Conservation (phyloP, 495 filamentous ascomycete species). For the Xylaria cubensis region DNA sequence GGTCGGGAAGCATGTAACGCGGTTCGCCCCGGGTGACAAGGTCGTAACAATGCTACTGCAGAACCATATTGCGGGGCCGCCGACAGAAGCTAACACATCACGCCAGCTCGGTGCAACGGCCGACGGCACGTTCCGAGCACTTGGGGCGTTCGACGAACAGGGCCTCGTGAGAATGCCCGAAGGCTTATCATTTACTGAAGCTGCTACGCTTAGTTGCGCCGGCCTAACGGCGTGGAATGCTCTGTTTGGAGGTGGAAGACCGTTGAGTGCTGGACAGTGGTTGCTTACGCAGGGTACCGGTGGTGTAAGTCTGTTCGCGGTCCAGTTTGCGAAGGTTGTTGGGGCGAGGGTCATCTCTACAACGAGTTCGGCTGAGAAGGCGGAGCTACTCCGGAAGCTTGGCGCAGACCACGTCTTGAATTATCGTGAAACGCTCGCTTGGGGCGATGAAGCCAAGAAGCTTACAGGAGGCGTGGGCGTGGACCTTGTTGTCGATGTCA, state of each 20-base stretch:
- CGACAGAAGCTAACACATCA: not conserved
- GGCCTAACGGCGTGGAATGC: conserved; percentile 1
- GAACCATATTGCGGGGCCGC: not conserved
- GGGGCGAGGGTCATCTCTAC: conserved; percentile 51
- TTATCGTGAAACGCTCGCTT: conserved; percentile 66
- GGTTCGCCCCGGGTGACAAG: conserved; percentile 39
- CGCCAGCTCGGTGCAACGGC: not conserved
- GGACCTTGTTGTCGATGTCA: not conserved
- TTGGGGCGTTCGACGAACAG: not conserved
- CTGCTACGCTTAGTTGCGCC: not conserved
- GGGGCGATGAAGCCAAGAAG: conserved; percentile 38
- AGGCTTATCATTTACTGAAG: not conserved
- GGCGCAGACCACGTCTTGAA: conserved; percentile 62
- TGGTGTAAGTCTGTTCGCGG: conserved; percentile 44
- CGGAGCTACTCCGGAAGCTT: conserved; percentile 42
- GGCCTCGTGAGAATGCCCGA: not conserved
- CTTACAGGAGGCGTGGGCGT: not conserved
- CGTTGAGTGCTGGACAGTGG: conserved; percentile 34
- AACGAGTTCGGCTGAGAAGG: conserved; percentile 34
- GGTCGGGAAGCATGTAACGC: conserved; percentile 61
- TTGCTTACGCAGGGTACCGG: conserved; percentile 45
- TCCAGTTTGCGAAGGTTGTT: conserved; percentile 47
- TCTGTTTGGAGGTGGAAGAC: conserved; percentile 35
- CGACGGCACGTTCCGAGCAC: not conserved
- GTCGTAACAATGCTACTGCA: not conserved